Conservation (phyloP, 345 rosid genomes). For the Salix brachista region DNA sequence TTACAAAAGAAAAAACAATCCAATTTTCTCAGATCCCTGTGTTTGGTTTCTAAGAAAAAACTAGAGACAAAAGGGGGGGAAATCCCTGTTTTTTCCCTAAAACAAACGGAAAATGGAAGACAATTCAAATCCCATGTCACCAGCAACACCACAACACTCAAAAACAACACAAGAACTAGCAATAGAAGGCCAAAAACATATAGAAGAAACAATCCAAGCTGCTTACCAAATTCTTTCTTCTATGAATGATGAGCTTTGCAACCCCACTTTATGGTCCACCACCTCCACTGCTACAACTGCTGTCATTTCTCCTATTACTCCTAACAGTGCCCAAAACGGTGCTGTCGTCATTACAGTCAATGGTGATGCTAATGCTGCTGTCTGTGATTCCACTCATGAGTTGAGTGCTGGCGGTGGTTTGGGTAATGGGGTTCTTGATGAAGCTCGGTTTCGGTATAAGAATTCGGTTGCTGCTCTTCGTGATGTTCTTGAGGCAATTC, state of each 20-base stretch:
- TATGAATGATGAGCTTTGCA: constrained; percentile 96
- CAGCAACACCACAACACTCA: constrained; percentile 2
- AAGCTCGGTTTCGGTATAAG: constrained; percentile 77
- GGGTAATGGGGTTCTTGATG: constrained; percentile 69
- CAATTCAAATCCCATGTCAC: neutral
- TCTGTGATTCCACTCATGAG: constrained; percentile 28
- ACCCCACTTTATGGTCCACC: constrained; percentile 75
- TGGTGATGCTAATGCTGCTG: constrained; percentile 47
- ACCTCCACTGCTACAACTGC: constrained; percentile 23
- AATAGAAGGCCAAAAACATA: constrained; percentile 76
- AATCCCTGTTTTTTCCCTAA: neutral
- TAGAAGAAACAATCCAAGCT: constrained; percentile 82
- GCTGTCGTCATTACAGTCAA: constrained; percentile 13
- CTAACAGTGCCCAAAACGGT: constrained; percentile 29
- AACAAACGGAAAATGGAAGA: constrained; percentile 18
- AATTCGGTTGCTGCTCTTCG: constrained; percentile 88
- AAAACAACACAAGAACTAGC: constrained; percentile 84
- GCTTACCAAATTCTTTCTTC: constrained; percentile 79
- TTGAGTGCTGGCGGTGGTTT: constrained; percentile 49
- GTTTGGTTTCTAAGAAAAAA: neutral
- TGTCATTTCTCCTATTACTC: constrained; percentile 16
- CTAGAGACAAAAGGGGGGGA: neutral
- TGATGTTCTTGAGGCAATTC: constrained; percentile 69
- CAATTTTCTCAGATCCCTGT: neutral
- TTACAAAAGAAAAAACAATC: neutral